These are phyloP conservation scores for Leucocoprinus sp. DNA, from an alignment of 768 basidiomycete genomes.

Conservation along the genomic window DNA sequence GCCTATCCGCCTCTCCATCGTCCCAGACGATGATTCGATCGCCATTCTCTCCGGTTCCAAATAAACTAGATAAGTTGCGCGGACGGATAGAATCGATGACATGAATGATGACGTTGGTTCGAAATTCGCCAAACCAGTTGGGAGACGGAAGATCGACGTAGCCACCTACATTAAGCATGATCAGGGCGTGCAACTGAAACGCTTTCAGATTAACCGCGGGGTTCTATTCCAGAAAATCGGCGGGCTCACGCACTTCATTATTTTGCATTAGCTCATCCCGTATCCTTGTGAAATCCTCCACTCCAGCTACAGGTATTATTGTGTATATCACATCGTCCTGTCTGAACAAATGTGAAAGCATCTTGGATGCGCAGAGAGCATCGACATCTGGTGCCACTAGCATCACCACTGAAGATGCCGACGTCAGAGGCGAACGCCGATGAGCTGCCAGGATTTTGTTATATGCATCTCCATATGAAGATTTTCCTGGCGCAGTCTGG, in stretches of 20 bases:
- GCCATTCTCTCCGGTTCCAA: constrained; percentile 56
- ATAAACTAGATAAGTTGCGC: constrained; percentile 80
- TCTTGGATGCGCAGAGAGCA: constrained; percentile 82
- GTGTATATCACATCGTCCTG: constrained; percentile 93
- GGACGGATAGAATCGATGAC: constrained; percentile 94
- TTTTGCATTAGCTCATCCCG: constrained; percentile 58
- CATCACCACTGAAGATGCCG: constrained; percentile 78
- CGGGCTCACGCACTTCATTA: constrained; percentile 43
- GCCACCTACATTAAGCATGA: constrained; percentile 89
- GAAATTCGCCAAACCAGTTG: constrained; percentile 72
- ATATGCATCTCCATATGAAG: constrained; percentile 71
- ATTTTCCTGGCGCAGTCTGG: constrained; percentile 42
- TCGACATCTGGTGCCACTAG: constrained; percentile 90
- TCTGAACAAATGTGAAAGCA: constrained; percentile 82
- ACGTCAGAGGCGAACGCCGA: constrained; percentile 63
- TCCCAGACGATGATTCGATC: constrained; percentile 88
- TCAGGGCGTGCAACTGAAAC: constrained; percentile 72
- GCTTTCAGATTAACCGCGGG: constrained; percentile 2
- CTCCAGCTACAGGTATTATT: constrained; percentile 83
- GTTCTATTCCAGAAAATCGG: background rate
- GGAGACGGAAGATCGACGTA: constrained; percentile 72
- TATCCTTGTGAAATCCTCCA: constrained; percentile 61
- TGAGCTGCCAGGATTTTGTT: constrained; percentile 61
- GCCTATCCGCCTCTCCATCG: constrained; percentile 68
- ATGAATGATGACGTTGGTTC: constrained; percentile 62